Evolutionary conservation across 352 stramenopile genomes (phyloP).

Genomic region (Phytophthora fragariae): DNA sequence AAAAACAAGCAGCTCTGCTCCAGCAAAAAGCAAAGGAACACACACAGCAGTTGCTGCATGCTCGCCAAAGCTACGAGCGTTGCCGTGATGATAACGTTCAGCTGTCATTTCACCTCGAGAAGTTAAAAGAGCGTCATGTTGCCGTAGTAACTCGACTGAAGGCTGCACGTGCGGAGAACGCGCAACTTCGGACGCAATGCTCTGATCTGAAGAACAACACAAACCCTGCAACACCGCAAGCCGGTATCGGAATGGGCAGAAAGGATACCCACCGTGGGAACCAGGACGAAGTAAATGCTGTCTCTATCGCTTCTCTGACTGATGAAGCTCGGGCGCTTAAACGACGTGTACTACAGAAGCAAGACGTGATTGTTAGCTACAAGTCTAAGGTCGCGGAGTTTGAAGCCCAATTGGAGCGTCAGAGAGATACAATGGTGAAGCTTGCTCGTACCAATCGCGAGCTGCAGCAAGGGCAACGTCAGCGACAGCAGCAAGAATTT

Average conservation of each 20-base stretch:
- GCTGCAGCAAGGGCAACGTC: slow-evolving; percentile 44
- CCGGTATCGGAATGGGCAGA: background rate
- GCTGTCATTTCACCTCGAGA: slow-evolving; percentile 44
- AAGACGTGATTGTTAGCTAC: slow-evolving; percentile 55
- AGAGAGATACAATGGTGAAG: slow-evolving; percentile 49
- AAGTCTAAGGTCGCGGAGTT: slow-evolving; percentile 49
- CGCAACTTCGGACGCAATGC: slow-evolving; percentile 38
- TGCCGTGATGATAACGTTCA: slow-evolving; percentile 48
- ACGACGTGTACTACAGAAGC: slow-evolving; percentile 64
- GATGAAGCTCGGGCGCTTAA: slow-evolving; percentile 56
- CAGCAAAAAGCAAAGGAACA: slow-evolving; percentile 58
- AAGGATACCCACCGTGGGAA: slow-evolving; percentile 1
- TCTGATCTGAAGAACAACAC: slow-evolving; percentile 25
- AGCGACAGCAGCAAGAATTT: slow-evolving; percentile 26
- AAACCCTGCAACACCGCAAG: slow-evolving; percentile 8
- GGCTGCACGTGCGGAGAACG: slow-evolving; percentile 45
- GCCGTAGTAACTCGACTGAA: slow-evolving; percentile 45
- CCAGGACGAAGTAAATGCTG: slow-evolving; percentile 3
- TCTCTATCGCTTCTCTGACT: slow-evolving; percentile 17
- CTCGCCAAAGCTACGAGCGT: slow-evolving; percentile 41
- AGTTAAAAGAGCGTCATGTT: slow-evolving; percentile 37
- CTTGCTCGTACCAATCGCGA: slow-evolving; percentile 49
- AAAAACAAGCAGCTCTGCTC: slow-evolving; percentile 37
- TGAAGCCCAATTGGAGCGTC: slow-evolving; percentile 42
- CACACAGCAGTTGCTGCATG: slow-evolving; percentile 40